Percentiles rank a stretch among this genome's conserved stretches.
Conservation (phyloP, 2,329 filamentous ascomycete species). For the Phaeophleospora eucalypticola region DNA sequence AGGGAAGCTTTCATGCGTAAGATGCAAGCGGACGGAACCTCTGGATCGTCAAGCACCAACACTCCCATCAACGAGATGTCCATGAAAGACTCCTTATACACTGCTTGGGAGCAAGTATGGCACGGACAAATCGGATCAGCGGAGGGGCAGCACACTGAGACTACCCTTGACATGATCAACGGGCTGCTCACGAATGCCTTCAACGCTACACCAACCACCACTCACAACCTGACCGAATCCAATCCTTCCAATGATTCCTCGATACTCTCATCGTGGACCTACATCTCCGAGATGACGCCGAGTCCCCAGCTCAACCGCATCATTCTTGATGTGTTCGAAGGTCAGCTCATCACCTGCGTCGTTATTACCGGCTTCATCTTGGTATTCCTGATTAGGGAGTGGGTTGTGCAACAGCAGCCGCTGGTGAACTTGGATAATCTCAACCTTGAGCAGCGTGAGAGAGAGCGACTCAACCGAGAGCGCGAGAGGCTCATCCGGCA, state of each 20-base stretch:
- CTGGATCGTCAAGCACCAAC: neutral
- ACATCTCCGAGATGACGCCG: constrained; percentile 62
- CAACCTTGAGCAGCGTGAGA: constrained; percentile 24
- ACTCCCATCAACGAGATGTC: neutral
- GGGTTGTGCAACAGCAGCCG: constrained; percentile 96
- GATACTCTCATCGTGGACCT: constrained; percentile 29
- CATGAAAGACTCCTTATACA: constrained; percentile 3
- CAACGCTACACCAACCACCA: constrained; percentile 6
- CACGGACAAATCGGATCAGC: constrained; percentile 9
- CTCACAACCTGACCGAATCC: constrained; percentile 8
- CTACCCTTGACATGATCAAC: constrained; percentile 8
- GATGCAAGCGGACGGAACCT: constrained; percentile 15
- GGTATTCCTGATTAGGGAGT: constrained; percentile 94
- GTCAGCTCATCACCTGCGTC: constrained; percentile 85
- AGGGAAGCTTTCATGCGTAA: constrained; percentile 34
- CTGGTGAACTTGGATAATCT: constrained; percentile 60
- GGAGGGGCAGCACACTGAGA: constrained; percentile 3
- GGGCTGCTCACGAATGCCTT: constrained; percentile 8
- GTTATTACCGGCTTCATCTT: constrained; percentile 93
- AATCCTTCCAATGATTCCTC: constrained; percentile 23
- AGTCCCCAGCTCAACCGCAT: constrained; percentile 70
- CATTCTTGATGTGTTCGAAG: constrained; percentile 80
- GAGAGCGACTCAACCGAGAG: constrained; percentile 28
- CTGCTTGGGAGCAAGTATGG: constrained; percentile 11
- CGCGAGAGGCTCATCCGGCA: constrained; percentile 24